Percentiles rank a stretch among this genome's conserved stretches.
Conservation (phyloP, 768 basidiomycete genomes). For the Leccinum imitatum region DNA sequence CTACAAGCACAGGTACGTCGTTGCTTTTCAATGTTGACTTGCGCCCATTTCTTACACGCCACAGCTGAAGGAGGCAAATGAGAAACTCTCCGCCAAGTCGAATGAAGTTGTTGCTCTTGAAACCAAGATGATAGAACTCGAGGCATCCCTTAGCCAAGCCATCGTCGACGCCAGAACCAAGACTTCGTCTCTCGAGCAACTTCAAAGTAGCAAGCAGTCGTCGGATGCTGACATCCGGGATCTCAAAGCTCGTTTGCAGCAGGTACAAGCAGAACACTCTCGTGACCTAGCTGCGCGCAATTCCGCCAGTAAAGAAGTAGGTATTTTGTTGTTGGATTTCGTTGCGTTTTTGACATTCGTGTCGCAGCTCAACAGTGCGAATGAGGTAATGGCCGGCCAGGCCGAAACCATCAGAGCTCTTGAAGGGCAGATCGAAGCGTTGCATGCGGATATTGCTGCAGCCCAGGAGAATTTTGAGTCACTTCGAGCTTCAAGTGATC, state of each 20-base stretch:
- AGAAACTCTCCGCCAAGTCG: constrained; percentile 53
- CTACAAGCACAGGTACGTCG: constrained; percentile 56
- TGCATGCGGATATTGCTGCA: constrained; percentile 50
- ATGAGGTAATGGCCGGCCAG: constrained; percentile 41
- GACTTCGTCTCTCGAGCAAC: constrained; percentile 39
- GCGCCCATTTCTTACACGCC: background rate
- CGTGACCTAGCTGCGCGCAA: constrained; percentile 35
- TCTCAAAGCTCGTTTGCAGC: constrained; percentile 41
- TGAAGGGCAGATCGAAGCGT: constrained; percentile 46
- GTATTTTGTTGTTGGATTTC: constrained; percentile 11
- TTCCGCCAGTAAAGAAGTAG: constrained; percentile 52
- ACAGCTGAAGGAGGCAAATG: constrained; percentile 61
- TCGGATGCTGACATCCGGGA: constrained; percentile 50
- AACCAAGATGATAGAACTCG: constrained; percentile 47
- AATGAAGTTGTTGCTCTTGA: constrained; percentile 53
- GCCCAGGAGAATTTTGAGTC: constrained; percentile 54
- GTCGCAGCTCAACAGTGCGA: constrained; percentile 52
- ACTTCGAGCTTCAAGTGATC: constrained; percentile 46
- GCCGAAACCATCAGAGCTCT: constrained; percentile 47
- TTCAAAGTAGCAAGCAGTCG: constrained; percentile 48
- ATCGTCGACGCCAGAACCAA: constrained; percentile 51
- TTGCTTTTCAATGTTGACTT: background rate
- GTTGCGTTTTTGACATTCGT: constrained; percentile 4
- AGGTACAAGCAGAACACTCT: constrained; percentile 32
- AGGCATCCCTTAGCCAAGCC: constrained; percentile 47